Evolutionary conservation across 2,329 filamentous ascomycete species (phyloP).

Genomic region (Alternaria sp.): DNA sequence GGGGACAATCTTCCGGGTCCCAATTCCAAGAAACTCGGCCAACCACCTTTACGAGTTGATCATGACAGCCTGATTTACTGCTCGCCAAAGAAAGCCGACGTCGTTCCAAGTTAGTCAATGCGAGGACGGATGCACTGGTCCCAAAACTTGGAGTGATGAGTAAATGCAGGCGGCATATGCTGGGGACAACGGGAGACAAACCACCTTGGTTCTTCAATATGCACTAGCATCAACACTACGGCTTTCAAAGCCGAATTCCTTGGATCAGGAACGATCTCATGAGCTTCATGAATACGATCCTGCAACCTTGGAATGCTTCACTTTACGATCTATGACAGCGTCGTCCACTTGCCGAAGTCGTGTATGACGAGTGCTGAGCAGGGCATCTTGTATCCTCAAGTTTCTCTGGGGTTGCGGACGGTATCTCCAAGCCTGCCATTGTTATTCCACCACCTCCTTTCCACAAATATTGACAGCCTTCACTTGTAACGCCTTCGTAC

Average conservation of each 20-base stretch:
- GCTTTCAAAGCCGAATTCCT: not conserved
- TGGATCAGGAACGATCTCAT: not conserved
- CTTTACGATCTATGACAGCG: not conserved
- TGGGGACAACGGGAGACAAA: conserved; percentile 4
- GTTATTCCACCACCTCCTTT: not conserved
- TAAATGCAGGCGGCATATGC: not conserved
- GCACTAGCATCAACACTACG: not conserved
- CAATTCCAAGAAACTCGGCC: not conserved
- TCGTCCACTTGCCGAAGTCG: not conserved
- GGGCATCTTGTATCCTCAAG: not conserved
- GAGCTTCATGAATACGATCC: not conserved
- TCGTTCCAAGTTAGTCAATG: not conserved
- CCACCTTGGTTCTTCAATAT: not conserved
- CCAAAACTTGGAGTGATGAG: not conserved
- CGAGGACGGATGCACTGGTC: not conserved
- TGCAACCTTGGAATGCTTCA: not conserved
- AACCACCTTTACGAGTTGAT: conserved; percentile 4
- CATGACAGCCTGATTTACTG: conserved; percentile 8
- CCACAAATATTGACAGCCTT: not conserved
- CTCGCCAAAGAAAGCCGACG: conserved; percentile 2
- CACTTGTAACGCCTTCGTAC: not conserved
- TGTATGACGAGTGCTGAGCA: not conserved
- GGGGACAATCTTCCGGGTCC: not conserved
- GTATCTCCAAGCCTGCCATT: not conserved
- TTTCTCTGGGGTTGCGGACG: not conserved